Evolutionary conservation across 352 stramenopile species (phyloP).

Genomic region (Phytophthora quininea): DNA sequence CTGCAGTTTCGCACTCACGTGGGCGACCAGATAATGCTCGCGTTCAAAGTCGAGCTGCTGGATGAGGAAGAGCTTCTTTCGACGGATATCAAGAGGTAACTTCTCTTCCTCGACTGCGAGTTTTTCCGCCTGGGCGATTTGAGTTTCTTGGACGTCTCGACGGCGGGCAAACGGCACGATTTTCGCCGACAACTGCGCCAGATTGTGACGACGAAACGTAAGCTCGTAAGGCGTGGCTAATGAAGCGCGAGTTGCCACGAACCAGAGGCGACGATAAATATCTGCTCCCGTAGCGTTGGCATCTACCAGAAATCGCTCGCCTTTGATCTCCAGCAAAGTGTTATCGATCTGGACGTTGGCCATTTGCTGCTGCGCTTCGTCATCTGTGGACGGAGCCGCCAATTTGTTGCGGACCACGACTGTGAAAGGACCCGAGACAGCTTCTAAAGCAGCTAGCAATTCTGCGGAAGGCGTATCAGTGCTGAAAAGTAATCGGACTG

Average conservation of each 20-base stretch:
- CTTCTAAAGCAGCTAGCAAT: constrained; percentile 10
- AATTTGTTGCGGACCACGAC: constrained; percentile 41
- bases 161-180: constrained; percentile 66
- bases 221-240: constrained; percentile 55
- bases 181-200: constrained; percentile 48
- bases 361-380: constrained; percentile 40
- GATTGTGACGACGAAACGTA: constrained; percentile 63
- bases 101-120: constrained; percentile 45
- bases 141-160: constrained; percentile 56
- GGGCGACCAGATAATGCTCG: constrained; percentile 55
- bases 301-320: constrained; percentile 39
- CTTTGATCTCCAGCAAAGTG: constrained; percentile 53
- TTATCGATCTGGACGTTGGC: constrained; percentile 50
- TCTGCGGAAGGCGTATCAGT: constrained; percentile 8
- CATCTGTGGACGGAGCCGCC: constrained; percentile 18
- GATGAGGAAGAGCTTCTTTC: constrained; percentile 62
- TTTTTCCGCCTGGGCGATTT: constrained; percentile 47
- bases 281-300: constrained; percentile 30
- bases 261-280: constrained; percentile 36
- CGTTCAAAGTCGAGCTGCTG: constrained; percentile 70
- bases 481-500: constrained; percentile 14
- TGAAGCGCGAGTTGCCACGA: constrained; percentile 34
- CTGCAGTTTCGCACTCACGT: constrained; percentile 51
- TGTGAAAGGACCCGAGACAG: constrained; percentile 39
- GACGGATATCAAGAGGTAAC: constrained; percentile 33